Base-by-base conservation (phyloP, 1,284 basidiomycete species). In the Ustilago lituana region DNA sequence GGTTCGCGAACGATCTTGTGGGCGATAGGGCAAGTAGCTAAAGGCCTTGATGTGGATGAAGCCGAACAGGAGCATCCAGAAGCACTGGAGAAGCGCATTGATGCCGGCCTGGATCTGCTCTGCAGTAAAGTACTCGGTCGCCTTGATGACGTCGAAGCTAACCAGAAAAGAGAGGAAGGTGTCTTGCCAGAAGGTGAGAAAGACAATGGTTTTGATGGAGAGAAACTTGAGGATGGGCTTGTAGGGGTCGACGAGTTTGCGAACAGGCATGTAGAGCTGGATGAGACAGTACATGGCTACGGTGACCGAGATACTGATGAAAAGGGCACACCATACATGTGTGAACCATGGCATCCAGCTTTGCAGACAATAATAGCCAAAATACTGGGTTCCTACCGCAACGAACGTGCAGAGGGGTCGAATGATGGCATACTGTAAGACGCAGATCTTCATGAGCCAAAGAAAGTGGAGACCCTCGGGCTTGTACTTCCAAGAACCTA, bases 111-210 rank as follows among this genome's bases (percentile, higher is more conserved):
- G 88, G 68, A 91, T 88, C 75, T 91, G 88, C 19, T 87, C 87
- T 4, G 89, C 87, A 1, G 90, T 90, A 88, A 79, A 82, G 35
- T 82, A 90, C 87, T 75, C 67, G 17, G 72, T 62, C 76, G 87
- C 86, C 82, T 90, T 90, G 67, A 92, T 87, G 3, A 89, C 85
- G 1, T 86, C 86, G 49, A 89, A 84, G 81, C 86, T 84, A 35
- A 85, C 86, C n/a, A 91, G 85, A 5, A 88, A 64, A 3, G 87
- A 87, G 15, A 91, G 84, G 37, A 87, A 84, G 0, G 87, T 87
- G 9, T 88, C 86, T 80, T 91, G 90, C 90, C 90, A 91, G 76
- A 92, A 91, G 12, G 89, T 90, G 33, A 91, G 84, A 78, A 91
- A 91, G 0, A 91, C 89, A 56, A 90, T 88, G 52, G 89, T 87